phyloP scores from a whole-genome alignment of 2,329 filamentous ascomycete species.

The Xylariaceae sp. region DNA sequence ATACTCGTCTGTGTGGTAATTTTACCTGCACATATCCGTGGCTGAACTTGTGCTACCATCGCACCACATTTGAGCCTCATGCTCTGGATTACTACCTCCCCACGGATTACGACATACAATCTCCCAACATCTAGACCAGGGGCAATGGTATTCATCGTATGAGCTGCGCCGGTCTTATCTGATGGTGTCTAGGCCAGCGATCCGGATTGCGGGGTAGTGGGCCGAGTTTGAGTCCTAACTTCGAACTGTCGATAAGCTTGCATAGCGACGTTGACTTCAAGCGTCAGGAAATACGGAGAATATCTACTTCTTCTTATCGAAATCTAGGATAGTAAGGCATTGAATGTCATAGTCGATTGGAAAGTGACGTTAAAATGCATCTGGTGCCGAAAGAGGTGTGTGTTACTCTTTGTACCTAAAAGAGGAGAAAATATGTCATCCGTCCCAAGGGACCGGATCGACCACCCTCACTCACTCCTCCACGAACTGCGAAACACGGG shows the following conservation, averaged over 20 bases:
- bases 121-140: neutral
- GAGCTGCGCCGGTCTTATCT: constrained; percentile 9
- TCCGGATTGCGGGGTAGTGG: neutral
- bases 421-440: too few species aligned
- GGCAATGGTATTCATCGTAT: constrained; percentile 5
- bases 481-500: neutral
- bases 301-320: neutral
- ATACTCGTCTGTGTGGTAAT: too few species aligned
- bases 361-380: constrained; percentile 25
- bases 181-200: constrained; percentile 4
- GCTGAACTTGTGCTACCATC: too few species aligned
- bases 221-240: neutral
- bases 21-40: too few species aligned
- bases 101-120: neutral
- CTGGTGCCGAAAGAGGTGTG: constrained; percentile 36
- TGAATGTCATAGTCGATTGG: too few species aligned
- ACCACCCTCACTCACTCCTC: too few species aligned
- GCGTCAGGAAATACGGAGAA: constrained; percentile 1
- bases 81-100: too few species aligned
- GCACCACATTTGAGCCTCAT: too few species aligned
- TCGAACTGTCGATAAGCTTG: constrained; percentile 11
- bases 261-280: constrained; percentile 1
- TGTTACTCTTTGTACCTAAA: constrained; percentile 6
- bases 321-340: neutral
- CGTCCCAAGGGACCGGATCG: too few species aligned